Evolutionary conservation across 345 rosid genomes (phyloP).

Genomic region (Hibiscus syriacus): DNA sequence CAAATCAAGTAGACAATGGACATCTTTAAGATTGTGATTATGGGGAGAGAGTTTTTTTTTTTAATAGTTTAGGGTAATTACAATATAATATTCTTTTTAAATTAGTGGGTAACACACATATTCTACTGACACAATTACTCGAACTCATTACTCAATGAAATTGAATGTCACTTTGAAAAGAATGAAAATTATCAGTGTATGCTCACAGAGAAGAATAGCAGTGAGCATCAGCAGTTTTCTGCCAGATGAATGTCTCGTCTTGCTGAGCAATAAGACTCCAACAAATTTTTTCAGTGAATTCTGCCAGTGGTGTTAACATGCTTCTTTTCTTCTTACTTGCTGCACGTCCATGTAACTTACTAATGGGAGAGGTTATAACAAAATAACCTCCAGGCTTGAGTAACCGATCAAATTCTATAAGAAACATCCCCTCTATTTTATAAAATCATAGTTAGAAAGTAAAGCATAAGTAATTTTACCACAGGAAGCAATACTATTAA

Average conservation of each 20-base stretch:
- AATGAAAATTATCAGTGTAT: slow-evolving; percentile 9
- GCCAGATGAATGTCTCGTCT: slow-evolving; percentile 92
- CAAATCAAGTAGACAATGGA: too few relatives aligned
- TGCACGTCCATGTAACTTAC: slow-evolving; percentile 48
- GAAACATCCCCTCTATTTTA: slow-evolving; percentile 72
- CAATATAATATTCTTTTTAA: too few relatives aligned
- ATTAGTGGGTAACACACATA: neutral
- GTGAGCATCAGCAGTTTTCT: slow-evolving; percentile 61
- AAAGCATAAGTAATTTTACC: neutral
- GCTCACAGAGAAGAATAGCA: slow-evolving; percentile 74
- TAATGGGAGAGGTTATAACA: slow-evolving; percentile 72
- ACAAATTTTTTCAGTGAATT: slow-evolving; percentile 60
- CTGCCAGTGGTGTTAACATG: slow-evolving; percentile 46
- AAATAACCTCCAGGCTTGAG: slow-evolving; percentile 96
- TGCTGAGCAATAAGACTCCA: slow-evolving; percentile 93
- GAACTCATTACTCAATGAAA: too few relatives aligned
- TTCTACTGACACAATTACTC: too few relatives aligned
- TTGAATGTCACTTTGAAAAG: neutral
- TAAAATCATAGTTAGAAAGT: slow-evolving; percentile 18
- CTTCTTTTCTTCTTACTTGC: slow-evolving; percentile 42
- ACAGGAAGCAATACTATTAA: neutral
- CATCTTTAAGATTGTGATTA: too few relatives aligned
- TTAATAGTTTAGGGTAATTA: too few relatives aligned
- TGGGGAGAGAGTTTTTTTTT: too few relatives aligned
- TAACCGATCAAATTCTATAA: slow-evolving; percentile 86